Evolutionary conservation across 2,329 filamentous ascomycete genomes (phyloP).

Genomic region (Bisporella sp.): DNA sequence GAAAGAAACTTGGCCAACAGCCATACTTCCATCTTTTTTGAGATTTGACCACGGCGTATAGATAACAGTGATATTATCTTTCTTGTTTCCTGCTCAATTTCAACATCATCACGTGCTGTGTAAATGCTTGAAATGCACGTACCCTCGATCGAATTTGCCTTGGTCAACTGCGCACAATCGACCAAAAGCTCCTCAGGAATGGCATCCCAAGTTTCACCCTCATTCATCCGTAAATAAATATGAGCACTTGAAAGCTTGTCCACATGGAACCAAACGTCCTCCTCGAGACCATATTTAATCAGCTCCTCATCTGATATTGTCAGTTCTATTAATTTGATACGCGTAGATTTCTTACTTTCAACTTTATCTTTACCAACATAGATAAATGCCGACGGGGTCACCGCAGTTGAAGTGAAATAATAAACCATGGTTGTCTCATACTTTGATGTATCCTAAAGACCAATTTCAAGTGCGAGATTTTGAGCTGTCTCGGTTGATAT

Average conservation of each 20-base stretch:
- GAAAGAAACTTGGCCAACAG: constrained; percentile 88
- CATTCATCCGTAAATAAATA: constrained; percentile 81
- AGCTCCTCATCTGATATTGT: constrained; percentile 75
- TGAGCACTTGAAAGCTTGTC: constrained; percentile 97
- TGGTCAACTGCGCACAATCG: constrained; percentile 95
- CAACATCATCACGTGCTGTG: constrained; percentile 8
- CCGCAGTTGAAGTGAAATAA: constrained; percentile 85
- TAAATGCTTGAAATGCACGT: constrained; percentile 10
- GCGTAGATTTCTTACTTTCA: constrained; percentile 59
- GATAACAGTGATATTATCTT: constrained; percentile 92
- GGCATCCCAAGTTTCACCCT: constrained; percentile 75
- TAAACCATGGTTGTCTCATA: constrained; percentile 66
- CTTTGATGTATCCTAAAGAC: background rate
- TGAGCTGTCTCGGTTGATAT: constrained; percentile 22
- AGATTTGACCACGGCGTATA: constrained; percentile 98
- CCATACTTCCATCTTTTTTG: constrained; percentile 94
- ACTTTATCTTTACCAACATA: constrained; percentile 99
- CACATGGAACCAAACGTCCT: constrained; percentile 98
- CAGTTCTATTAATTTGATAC: background rate
- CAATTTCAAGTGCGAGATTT: background rate
- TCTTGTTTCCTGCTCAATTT: constrained; percentile 73
- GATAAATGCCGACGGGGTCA: constrained; percentile 76
- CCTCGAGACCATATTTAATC: constrained; percentile 89
- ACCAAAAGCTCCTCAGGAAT: constrained; percentile 68
- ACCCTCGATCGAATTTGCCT: constrained; percentile 98